Percentiles rank a stretch among this genome's conserved stretches.
Evolutionary conservation across 2,329 filamentous ascomycete species (phyloP).

Genomic region (Calonectria pauciramosa): DNA sequence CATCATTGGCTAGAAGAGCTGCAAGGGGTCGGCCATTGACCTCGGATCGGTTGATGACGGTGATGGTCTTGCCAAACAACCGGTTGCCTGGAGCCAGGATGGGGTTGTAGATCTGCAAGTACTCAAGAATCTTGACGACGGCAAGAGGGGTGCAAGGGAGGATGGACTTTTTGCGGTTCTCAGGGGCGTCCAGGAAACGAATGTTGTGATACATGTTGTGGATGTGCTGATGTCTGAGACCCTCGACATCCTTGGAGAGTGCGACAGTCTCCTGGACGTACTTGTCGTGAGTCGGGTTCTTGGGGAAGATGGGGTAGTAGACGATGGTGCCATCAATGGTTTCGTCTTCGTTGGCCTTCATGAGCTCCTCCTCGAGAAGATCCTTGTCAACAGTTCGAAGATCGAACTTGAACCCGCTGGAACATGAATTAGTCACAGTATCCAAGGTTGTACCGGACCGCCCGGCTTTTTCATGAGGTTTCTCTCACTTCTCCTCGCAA

Average conservation of each 20-base stretch:
- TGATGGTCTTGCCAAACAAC: constrained; percentile 93
- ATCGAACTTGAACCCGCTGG: constrained; percentile 89
- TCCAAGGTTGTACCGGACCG: constrained; percentile 35
- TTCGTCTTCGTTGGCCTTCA: constrained; percentile 84
- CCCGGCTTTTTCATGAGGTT: constrained; percentile 34
- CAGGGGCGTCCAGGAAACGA: constrained; percentile 87
- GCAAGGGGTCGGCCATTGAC: constrained; percentile 95
- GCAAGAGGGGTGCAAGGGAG: constrained; percentile 96
- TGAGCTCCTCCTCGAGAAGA: constrained; percentile 88
- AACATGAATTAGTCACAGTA: constrained; percentile 40
- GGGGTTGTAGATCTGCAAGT: constrained; percentile 96
- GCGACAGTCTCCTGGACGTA: constrained; percentile 97
- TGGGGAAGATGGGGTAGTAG: constrained; percentile 95
- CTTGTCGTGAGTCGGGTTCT: constrained; percentile 86
- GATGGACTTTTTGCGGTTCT: constrained; percentile 87
- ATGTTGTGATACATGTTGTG: constrained; percentile 99
- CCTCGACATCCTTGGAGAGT: constrained; percentile 94
- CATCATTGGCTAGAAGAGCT: constrained; percentile 94
- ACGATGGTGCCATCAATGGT: constrained; percentile 91
- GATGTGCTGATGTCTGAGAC: constrained; percentile 91
- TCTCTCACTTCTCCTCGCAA: constrained; percentile 90
- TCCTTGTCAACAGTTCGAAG: constrained; percentile 89
- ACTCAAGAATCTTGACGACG: constrained; percentile 96
- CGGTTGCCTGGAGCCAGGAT: constrained; percentile 94
- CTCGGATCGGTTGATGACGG: constrained; percentile 95